These are phyloP conservation scores for Ceratocystis cubensis DNA, from an alignment of 2,329 filamentous ascomycete species.

Conservation along the genomic window DNA sequence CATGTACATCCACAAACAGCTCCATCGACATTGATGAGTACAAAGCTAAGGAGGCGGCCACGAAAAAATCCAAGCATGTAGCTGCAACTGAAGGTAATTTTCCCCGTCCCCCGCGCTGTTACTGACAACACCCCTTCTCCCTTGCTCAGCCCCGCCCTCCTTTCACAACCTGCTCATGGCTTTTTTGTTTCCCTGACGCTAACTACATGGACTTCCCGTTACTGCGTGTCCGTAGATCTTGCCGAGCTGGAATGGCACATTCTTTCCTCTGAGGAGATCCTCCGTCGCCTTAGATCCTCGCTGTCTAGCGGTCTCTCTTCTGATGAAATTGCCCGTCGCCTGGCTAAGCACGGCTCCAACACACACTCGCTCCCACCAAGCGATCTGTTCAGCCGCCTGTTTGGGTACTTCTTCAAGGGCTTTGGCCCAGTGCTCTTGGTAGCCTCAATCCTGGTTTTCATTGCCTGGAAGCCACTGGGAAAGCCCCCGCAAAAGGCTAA, in stretches of 20 bases:
- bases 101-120: neutral
- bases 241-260: constrained; percentile 57
- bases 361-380: constrained; percentile 53
- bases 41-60: constrained; percentile 34
- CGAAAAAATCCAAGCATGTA: constrained; percentile 16
- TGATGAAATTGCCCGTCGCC: constrained; percentile 42
- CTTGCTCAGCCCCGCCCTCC: neutral
- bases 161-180: neutral
- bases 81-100: constrained; percentile 11
- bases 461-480: constrained; percentile 65
- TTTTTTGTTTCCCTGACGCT: neutral
- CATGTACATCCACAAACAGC: constrained; percentile 24
- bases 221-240: constrained; percentile 36
- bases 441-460: constrained; percentile 58
- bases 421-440: constrained; percentile 60
- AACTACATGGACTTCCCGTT: neutral
- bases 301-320: constrained; percentile 45
- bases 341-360: constrained; percentile 53
- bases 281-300: constrained; percentile 46
- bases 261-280: constrained; percentile 44
- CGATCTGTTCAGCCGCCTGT: constrained; percentile 40
- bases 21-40: constrained; percentile 46
- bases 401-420: constrained; percentile 58
- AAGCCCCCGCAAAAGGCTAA: constrained; percentile 58
- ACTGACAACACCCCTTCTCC: neutral